phyloP scores from a whole-genome alignment of 2,329 filamentous ascomycete genomes.

The Trichoderma sp. region DNA sequence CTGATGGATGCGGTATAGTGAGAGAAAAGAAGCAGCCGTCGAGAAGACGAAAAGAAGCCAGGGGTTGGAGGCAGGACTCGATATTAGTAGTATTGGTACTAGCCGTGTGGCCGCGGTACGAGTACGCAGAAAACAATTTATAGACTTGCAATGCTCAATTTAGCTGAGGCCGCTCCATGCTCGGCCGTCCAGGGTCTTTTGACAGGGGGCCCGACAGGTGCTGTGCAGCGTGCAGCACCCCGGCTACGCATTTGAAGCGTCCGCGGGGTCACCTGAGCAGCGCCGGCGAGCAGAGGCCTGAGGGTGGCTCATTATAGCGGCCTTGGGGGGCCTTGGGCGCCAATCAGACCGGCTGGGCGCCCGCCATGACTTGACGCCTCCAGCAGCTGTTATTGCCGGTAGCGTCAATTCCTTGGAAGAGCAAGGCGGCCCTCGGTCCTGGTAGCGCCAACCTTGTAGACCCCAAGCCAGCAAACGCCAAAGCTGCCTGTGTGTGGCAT shows the following conservation, averaged over 20 bases:
- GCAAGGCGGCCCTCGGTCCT: neutral
- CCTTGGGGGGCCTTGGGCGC: conserved; percentile 8
- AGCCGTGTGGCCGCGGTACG: conserved; percentile 10
- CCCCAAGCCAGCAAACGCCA: neutral
- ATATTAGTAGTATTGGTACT: neutral
- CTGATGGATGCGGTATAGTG: neutral
- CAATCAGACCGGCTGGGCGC: conserved; percentile 19
- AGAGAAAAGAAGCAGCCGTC: neutral
- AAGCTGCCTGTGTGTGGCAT: neutral
- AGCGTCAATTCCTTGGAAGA: neutral
- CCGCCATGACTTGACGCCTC: neutral
- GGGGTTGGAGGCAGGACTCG: conserved; percentile 6
- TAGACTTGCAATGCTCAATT: conserved; percentile 10
- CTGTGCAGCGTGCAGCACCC: conserved; percentile 25
- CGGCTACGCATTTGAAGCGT: neutral
- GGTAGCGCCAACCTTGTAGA: neutral
- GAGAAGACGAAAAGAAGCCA: conserved; percentile 10
- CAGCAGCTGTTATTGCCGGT: neutral
- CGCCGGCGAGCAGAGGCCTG: neutral
- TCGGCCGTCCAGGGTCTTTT: neutral
- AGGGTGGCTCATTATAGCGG: neutral
- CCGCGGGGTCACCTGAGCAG: conserved; percentile 24
- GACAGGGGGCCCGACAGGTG: conserved; percentile 11
- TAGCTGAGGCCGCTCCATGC: conserved; percentile 19
- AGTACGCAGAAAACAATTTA: conserved; percentile 22